Evolutionary conservation across 2,329 filamentous ascomycete genomes (phyloP), one percentile per base, ranked within the genome.

Genomic region (Cladosporium halotolerans): DNA sequence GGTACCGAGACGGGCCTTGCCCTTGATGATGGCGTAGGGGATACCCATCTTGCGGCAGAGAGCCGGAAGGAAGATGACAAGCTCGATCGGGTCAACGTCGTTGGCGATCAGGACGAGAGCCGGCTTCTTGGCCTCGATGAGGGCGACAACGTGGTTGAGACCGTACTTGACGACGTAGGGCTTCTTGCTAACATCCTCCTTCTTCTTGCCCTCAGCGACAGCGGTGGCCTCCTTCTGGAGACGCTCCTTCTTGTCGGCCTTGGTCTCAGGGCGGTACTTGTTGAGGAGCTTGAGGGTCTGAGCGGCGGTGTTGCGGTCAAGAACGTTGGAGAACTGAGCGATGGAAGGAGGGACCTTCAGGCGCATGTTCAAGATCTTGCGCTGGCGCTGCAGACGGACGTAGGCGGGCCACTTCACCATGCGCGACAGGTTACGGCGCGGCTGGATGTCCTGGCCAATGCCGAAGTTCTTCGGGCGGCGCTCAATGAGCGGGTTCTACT

Each of bases 371-470:
- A 99, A 85, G 79, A 97, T 95, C 88, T 97, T 86, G 78, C 83
- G 83, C 76, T 86, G 83, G 79, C 91, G 89, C 80, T 99, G 93
- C 63, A 97, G 91, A 69, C 91, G 92, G 77, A 99, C 88, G 79
- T 97, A 97, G 80, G 95, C 89, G 75, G 93, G 93, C 93, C 93
- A 99, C 83, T 93, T 95, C 72, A 99, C 91, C 89, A 99, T 96
- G 76, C 90, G 90, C 68, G 87, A 89, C 61, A 96, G 83, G 82
- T 99, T 97, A 73, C 91, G 88, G 74, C 83, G 84, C 70, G 92
- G 91, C 81, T 97, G 93, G 78, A 97, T 90, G 79, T 96, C 92
- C 83, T 97, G 91, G 73, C 93, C 93, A 74, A 99, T 95, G 74
- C 92, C 93, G 78, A 84, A 99, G 89, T 99, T 99, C 73, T 88